phyloP scores from a whole-genome alignment of 2,329 filamentous ascomycete genomes.

The Cytospora schulzeri region DNA sequence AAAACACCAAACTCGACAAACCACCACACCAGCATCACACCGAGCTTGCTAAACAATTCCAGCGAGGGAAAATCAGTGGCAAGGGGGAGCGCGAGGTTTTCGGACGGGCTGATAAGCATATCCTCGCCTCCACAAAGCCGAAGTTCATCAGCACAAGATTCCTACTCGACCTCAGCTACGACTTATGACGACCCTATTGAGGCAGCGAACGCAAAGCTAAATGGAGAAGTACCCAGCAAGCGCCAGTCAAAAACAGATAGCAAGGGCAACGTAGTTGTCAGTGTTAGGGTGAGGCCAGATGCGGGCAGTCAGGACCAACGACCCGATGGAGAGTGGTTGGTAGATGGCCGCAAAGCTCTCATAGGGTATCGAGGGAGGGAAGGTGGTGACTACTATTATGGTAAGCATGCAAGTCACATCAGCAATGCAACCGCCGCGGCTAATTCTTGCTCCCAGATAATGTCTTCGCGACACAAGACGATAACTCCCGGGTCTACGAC shows the following conservation, averaged over 20 bases:
- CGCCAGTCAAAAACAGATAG: conserved; percentile 63
- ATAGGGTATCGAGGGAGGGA: conserved; percentile 87
- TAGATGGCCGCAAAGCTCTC: conserved; percentile 80
- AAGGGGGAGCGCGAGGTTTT: conserved; percentile 63
- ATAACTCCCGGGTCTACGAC: conserved; percentile 94
- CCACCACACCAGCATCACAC: conserved; percentile 56
- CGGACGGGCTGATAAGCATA: conserved; percentile 74
- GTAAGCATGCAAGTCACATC: conserved; percentile 52
- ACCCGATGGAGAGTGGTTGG: conserved; percentile 83
- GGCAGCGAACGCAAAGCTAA: conserved; percentile 40
- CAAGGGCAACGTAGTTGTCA: conserved; percentile 95
- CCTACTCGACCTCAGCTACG: conserved; percentile 86
- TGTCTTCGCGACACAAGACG: conserved; percentile 90
- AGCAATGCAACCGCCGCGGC: background rate
- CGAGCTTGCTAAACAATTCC: conserved; percentile 78
- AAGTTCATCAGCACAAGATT: conserved; percentile 89
- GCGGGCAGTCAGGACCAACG: conserved; percentile 62
- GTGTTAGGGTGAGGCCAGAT: conserved; percentile 90
- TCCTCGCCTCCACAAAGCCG: conserved; percentile 85
- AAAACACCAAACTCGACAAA: conserved; percentile 59
- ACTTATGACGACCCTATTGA: conserved; percentile 82
- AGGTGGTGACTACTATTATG: conserved; percentile 89
- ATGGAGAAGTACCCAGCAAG: conserved; percentile 43
- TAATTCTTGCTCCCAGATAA: conserved; percentile 66
- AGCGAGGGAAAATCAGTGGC: conserved; percentile 75